A percentile compares a stretch with the other conserved stretches of the same genome.
Conservation (phyloP, 1,284 basidiomycete species). For the Pseudozyma tsukubaensis region DNA sequence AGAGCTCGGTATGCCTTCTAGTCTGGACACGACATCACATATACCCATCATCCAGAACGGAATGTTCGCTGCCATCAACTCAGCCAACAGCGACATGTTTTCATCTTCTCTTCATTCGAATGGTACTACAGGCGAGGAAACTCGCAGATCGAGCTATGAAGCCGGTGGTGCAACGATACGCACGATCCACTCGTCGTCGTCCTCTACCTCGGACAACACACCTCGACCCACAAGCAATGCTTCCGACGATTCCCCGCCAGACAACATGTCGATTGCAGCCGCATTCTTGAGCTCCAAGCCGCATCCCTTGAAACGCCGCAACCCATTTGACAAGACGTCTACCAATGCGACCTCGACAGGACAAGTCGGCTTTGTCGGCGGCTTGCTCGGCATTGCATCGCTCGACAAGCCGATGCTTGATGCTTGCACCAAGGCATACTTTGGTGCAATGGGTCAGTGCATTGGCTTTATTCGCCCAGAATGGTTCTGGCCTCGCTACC, state of each 20-base stretch:
- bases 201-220: slow-evolving; percentile 1
- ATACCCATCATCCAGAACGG: slow-evolving; percentile 28
- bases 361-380: slow-evolving; percentile 39
- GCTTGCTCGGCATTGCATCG: slow-evolving; percentile 31
- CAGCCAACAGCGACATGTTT: slow-evolving; percentile 3
- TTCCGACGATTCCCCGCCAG: slow-evolving; percentile 20
- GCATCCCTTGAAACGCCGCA: slow-evolving; percentile 9
- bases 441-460: slow-evolving; percentile 30
- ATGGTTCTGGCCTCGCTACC: slow-evolving; percentile 42
- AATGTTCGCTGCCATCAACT: slow-evolving; percentile 23
- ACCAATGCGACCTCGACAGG: neutral
- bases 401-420: slow-evolving; percentile 40
- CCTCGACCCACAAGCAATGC: slow-evolving; percentile 3
- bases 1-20: neutral
- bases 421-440: slow-evolving; percentile 29
- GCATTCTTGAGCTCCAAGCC: slow-evolving; percentile 9
- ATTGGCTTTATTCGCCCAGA: slow-evolving; percentile 41
- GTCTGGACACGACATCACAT: neutral
- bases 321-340: slow-evolving; percentile 24
- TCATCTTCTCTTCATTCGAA: neutral
- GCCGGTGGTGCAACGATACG: neutral
- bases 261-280: slow-evolving; percentile 12
- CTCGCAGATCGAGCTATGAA: slow-evolving; percentile 1
- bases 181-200: neutral
- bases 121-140: neutral